Base-by-base conservation (phyloP, 495 filamentous ascomycete genomes). In the Pyrenula massariospora region DNA sequence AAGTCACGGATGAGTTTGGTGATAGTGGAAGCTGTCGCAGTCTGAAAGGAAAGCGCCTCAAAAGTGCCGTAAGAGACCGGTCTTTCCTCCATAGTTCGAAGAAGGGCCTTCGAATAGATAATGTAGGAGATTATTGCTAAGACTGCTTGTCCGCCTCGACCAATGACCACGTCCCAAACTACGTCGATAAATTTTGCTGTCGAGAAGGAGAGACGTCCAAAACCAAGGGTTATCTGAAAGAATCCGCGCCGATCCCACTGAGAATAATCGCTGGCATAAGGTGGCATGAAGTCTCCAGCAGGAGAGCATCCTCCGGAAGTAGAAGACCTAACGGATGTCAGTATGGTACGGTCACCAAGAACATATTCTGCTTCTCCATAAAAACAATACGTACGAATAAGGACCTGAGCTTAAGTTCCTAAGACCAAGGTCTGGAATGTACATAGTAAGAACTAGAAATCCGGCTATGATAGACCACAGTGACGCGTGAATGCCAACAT, bases 181-280 rank as follows among this genome's bases (percentile, higher is more conserved):
- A 68, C 59, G 54, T 68, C 65, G 36, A 68, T 57, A 5, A 59
- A 25, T 48, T 66, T 68, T 1, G 64, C 65, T 15, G 59, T 15
- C 3, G 62, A 51, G 49, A 68, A 68, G 15, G 53, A 54, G 20
- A 66, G 31, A n/a, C 52, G 25, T 1, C 63, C 63, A 21, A 57
- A 56, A 0, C 58, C 58, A 10, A 68, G 22, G 1, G 59, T 60
- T 50, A 68, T 60, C 22, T 66, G 58, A 47, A 68, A 68, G 48
- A 66, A 61, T 5, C 59, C 57, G 31, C 31, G 31, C 15, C 15
- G 5, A 15, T 42, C 31, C 31, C 31, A 42, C 15, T 42, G 31
- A 15, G 31, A 42, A 42, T 42, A 42, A 42, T 42, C 31, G 15
- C 15, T 15, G 15, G 31, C 31, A 42, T 42, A 42, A 5, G 31